Conservation (phyloP, 75 land plant species). For the Sequoia sempervirens region DNA sequence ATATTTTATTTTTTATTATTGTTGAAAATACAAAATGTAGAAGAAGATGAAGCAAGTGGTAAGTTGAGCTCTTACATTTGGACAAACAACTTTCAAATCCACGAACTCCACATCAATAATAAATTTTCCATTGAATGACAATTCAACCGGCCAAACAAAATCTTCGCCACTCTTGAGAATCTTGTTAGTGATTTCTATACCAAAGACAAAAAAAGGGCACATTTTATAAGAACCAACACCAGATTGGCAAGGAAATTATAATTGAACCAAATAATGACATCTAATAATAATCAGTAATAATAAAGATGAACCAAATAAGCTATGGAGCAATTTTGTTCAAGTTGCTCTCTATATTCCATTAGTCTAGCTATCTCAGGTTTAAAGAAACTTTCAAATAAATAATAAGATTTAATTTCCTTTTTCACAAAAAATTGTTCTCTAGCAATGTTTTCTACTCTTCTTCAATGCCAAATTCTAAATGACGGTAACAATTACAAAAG, state of each 20-base stretch:
- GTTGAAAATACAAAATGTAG: not conserved
- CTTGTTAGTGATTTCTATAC: slow-evolving; percentile 44
- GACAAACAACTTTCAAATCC: slow-evolving; percentile 57
- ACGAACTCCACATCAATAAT: slow-evolving; percentile 82
- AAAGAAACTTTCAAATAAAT: not conserved
- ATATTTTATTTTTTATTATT: not conserved
- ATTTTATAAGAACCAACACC: not conserved
- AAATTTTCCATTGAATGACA: slow-evolving; percentile 57
- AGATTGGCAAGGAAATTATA: not conserved
- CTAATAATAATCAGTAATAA: not conserved
- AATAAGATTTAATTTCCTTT: not conserved
- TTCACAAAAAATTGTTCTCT: not conserved
- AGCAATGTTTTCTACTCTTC: not conserved
- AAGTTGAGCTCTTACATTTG: slow-evolving; percentile 39
- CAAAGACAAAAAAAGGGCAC: not conserved
- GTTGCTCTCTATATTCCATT: not conserved
- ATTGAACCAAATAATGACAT: not conserved
- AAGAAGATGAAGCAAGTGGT: not conserved
- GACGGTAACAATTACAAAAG: not conserved
- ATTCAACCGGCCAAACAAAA: slow-evolving; percentile 81
- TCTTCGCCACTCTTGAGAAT: slow-evolving; percentile 62
- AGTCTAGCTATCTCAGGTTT: not conserved
- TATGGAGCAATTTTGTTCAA: not conserved
- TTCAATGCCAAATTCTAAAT: not conserved
- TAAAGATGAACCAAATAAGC: not conserved